Evolutionary conservation across 163 green algal species (phyloP).

Genomic region (Scenedesmus sp.): DNA sequence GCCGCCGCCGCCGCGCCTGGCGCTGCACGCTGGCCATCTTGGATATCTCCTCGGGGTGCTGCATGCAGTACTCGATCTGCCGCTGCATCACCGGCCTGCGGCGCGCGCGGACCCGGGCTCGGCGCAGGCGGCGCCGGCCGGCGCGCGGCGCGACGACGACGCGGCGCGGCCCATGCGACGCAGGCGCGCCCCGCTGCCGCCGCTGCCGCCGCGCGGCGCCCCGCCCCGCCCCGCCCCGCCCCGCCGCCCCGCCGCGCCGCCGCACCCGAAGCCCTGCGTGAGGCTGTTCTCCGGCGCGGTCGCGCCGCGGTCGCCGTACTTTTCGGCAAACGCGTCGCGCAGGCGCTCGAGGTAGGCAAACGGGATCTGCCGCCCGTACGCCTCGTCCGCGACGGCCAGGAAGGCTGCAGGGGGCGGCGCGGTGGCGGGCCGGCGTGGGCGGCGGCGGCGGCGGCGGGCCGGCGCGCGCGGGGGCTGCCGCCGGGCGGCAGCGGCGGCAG

Average conservation of each 20-base stretch:
- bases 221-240: background rate
- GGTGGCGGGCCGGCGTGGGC: background rate
- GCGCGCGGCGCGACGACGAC: too few species aligned
- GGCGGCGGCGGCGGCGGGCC: too few species aligned
- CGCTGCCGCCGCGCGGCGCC: background rate
- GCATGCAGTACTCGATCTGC: slow-evolving; percentile 95
- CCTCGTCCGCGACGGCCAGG: slow-evolving; percentile 90
- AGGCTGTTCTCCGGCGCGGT: slow-evolving; percentile 81
- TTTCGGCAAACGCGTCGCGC: slow-evolving; percentile 86
- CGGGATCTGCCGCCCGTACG: slow-evolving; percentile 74
- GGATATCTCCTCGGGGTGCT: slow-evolving; percentile 92
- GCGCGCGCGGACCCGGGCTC: too few species aligned
- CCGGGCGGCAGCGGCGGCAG: background rate
- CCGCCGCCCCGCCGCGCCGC: background rate
- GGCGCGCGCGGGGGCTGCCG: too few species aligned
- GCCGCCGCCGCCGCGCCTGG: slow-evolving; percentile 41
- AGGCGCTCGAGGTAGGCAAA: slow-evolving; percentile 94
- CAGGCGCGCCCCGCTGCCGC: too few species aligned
- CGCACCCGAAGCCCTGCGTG: slow-evolving; percentile 82
- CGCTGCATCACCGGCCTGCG: slow-evolving; percentile 80
- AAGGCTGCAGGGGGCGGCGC: slow-evolving; percentile 67
- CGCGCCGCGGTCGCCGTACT: slow-evolving; percentile 79
- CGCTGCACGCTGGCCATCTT: slow-evolving; percentile 91
- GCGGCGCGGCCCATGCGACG: too few species aligned
- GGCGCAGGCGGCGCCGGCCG: too few species aligned